Conservation (phyloP, 2,329 filamentous ascomycete genomes). For the Talaromyces rugulosus region DNA sequence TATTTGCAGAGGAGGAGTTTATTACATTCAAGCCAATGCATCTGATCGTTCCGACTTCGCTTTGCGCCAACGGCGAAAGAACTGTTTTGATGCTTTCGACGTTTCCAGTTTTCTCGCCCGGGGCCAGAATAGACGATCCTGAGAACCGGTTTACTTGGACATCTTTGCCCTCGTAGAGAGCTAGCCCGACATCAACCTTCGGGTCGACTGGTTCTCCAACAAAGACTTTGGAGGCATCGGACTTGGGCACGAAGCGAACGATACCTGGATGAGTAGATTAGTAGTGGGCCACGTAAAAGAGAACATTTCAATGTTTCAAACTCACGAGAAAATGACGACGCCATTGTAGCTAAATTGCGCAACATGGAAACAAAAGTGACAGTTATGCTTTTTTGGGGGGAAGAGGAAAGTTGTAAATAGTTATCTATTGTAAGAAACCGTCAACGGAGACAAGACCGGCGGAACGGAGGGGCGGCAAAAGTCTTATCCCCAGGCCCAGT, state of each 20-base stretch:
- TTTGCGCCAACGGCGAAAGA: constrained; percentile 48
- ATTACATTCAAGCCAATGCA: constrained; percentile 56
- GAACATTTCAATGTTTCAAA: not conserved
- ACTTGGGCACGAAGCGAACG: constrained; percentile 56
- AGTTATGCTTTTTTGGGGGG: not conserved
- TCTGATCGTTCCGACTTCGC: constrained; percentile 54
- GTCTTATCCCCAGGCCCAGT: constrained; percentile 8
- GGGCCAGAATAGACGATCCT: constrained; percentile 54
- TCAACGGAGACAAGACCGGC: not conserved
- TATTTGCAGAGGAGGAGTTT: not conserved
- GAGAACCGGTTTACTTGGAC: constrained; percentile 56
- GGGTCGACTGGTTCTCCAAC: constrained; percentile 55
- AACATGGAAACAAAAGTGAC: not conserved
- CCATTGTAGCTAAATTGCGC: constrained; percentile 21
- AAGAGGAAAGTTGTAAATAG: not conserved
- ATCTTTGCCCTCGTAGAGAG: constrained; percentile 53
- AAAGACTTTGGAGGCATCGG: constrained; percentile 45
- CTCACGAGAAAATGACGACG: constrained; percentile 30
- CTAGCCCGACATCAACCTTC: constrained; percentile 54
- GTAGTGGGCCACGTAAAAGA: not conserved
- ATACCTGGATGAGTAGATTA: constrained; percentile 43
- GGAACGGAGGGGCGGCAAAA: constrained; percentile 18
- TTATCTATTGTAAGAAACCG: not conserved
- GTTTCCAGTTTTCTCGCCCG: constrained; percentile 48
- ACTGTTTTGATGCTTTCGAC: constrained; percentile 37